Evolutionary conservation across 192 early-diverging fungal species (phyloP).

Genomic region (Lobosporangium transversale): DNA sequence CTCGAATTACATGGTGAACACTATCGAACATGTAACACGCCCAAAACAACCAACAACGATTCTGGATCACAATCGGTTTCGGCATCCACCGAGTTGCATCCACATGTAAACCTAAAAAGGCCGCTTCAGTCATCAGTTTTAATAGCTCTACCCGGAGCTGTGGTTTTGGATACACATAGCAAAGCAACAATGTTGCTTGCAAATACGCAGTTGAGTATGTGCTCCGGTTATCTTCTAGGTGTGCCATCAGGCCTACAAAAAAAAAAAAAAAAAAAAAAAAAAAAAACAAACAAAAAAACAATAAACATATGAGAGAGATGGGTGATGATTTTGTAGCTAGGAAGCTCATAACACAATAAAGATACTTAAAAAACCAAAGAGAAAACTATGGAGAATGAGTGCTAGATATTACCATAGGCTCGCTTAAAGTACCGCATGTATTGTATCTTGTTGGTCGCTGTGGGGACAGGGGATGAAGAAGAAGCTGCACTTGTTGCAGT

Average conservation of each 20-base stretch:
- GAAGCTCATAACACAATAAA: no score
- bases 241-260: constrained; percentile 23
- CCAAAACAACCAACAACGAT: constrained; percentile 49
- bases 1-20: constrained; percentile 36
- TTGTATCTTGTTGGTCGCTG: constrained; percentile 16
- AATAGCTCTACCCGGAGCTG: constrained; percentile 37
- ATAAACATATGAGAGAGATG: no score
- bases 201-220: constrained; percentile 36
- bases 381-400: not conserved
- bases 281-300: no score
- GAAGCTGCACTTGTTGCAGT: not conserved
- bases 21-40: constrained; percentile 41
- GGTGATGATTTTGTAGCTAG: no score
- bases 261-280: not conserved
- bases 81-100: constrained; percentile 46
- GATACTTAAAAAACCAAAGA: not conserved
- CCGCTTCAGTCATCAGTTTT: constrained; percentile 33
- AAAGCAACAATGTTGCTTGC: constrained; percentile 31
- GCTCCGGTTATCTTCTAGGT: constrained; percentile 43
- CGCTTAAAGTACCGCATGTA: constrained; percentile 48
- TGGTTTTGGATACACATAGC: constrained; percentile 46
- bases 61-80: constrained; percentile 38
- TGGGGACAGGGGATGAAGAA: no score
- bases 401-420: constrained; percentile 30
- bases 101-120: constrained; percentile 36